A percentile compares a stretch with the other conserved stretches of the same genome.
These are phyloP conservation scores for Achaetomiella virescens DNA, from an alignment of 495 filamentous ascomycete species.

Conservation along the genomic window DNA sequence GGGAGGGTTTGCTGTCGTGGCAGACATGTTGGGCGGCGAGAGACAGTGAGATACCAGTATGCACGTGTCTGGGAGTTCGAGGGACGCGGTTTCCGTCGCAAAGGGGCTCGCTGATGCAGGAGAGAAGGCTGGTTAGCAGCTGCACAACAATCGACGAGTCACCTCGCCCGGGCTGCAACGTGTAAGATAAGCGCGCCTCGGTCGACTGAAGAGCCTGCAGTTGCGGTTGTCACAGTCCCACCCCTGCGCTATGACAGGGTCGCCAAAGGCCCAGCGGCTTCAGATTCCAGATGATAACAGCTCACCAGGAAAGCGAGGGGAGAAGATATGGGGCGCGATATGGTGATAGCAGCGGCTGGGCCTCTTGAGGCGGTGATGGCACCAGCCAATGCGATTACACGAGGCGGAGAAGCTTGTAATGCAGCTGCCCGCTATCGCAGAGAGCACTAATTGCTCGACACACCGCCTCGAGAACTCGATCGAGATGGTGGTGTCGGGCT, in stretches of 20 bases:
- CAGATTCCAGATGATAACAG: neutral
- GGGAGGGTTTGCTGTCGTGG: slow-evolving; percentile 49
- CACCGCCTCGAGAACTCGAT: neutral
- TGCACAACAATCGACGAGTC: slow-evolving; percentile 23
- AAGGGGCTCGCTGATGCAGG: neutral
- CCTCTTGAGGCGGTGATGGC: slow-evolving; percentile 1
- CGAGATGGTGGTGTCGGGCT: neutral
- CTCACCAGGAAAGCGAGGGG: neutral
- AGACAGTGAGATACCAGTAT: neutral
- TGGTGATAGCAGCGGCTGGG: no score
- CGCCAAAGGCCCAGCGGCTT: neutral
- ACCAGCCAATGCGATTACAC: slow-evolving; percentile 15
- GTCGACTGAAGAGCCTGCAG: neutral
- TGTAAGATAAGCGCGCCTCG: slow-evolving; percentile 22
- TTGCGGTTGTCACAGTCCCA: neutral
- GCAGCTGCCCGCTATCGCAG: neutral
- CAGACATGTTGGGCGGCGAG: slow-evolving; percentile 32
- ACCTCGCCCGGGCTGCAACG: neutral
- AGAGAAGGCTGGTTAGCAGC: slow-evolving; percentile 9
- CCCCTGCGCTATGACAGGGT: neutral
- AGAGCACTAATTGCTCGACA: neutral
- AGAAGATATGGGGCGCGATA: neutral
- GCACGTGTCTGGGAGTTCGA: neutral
- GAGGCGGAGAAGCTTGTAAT: neutral
- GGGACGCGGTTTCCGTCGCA: neutral